Evolutionary conservation across 306 rosid species (phyloP).

Genomic region (Corylus avellana): DNA sequence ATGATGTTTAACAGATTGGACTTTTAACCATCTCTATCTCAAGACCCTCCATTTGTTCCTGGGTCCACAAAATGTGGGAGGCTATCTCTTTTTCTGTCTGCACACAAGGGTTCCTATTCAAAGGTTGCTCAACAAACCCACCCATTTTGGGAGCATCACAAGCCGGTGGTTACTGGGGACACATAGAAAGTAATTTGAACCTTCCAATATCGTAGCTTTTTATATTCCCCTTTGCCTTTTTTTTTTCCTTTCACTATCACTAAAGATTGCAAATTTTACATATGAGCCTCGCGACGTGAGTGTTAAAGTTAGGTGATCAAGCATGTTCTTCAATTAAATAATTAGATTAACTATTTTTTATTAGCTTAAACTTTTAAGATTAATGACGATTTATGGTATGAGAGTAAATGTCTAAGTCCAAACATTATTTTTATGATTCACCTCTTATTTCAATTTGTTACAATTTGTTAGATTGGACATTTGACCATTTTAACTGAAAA

Average conservation of each 20-base stretch:
- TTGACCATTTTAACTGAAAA: too few relatives aligned
- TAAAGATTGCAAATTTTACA: neutral
- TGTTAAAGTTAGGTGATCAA: too few relatives aligned
- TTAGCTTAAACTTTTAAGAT: too few relatives aligned
- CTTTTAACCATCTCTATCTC: too few relatives aligned
- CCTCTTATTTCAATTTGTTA: too few relatives aligned
- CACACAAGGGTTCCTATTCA: neutral
- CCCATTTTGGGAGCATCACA: neutral
- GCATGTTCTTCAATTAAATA: too few relatives aligned
- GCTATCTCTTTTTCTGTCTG: neutral
- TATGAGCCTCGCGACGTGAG: neutral
- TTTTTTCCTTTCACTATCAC: neutral
- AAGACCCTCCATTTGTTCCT: neutral
- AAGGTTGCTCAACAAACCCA: conserved; percentile 1
- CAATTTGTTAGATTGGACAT: too few relatives aligned
- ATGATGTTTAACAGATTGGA: too few relatives aligned
- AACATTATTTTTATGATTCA: too few relatives aligned
- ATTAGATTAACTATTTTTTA: too few relatives aligned
- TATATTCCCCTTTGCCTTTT: neutral
- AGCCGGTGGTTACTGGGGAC: neutral
- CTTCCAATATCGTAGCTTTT: neutral
- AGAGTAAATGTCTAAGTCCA: too few relatives aligned
- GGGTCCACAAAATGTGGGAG: neutral
- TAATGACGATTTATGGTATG: too few relatives aligned
- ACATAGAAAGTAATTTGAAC: neutral